Evolutionary conservation across 2,329 filamentous ascomycete genomes (phyloP), one percentile per base, ranked within the genome.

Genomic region (Stachybotrys echinatus): DNA sequence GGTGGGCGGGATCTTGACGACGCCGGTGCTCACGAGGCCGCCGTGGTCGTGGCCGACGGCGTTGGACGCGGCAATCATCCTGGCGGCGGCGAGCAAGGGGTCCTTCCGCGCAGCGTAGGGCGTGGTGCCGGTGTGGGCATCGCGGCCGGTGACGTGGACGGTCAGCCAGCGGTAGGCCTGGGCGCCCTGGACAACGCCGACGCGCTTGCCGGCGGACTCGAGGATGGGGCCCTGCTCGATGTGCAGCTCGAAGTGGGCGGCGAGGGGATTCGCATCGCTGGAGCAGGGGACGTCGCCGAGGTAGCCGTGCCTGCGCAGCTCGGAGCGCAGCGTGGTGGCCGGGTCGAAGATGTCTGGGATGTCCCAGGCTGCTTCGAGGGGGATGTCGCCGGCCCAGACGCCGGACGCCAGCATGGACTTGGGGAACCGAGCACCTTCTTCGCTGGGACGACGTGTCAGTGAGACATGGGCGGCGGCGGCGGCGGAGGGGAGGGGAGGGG

Each of bases 211-310:
- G 2, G 52, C 50, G 7, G 55, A 52, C 47, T 92, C 84, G 1
- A 95, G 75, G 31, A 89, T 80, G 0, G 88, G 88, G 0, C 88
- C 88, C 65, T 92, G 89, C 64, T 92, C 89, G 52, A 92, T 91
- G 62, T 91, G 87, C 6, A 91, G 73, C 66, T 92, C 88, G 59
- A 92, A 92, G 65, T 92, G 88, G 1, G 87, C 88, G 1, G 80
- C 84, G 68, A 91, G 81, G 0, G 85, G 85, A n/a, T 57, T 56
- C 3, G 59, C 54, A 17, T 55, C 54, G 23, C 52, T 54, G 1
- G 51, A 53, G 4, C 51, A 47, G 1, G 74, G 66, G 0, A 27
- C 18, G 23, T 65, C 56, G 19, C 87, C 87, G 0, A 89, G 69
- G 56, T 87, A 91, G 1, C 84, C 83, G 47, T 91, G 89, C 10